Base-by-base conservation (phyloP, 768 basidiomycete species). In the Pisolithus microcarpus region DNA sequence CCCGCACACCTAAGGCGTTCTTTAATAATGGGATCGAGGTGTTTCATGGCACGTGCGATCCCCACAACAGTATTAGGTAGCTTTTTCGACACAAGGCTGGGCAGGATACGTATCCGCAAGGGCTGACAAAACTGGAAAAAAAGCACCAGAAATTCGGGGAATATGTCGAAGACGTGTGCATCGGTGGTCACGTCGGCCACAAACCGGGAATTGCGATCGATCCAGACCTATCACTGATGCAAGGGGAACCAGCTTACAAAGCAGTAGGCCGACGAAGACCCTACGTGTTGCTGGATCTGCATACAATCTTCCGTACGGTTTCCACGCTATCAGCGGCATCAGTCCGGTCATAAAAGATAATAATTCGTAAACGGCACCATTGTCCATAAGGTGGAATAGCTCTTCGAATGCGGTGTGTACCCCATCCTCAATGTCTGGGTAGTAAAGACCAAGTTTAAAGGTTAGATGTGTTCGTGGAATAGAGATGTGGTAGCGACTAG, bases 261-360 rank as follows among this genome's bases (percentile, higher is more conserved):
- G 46, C 1, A 77, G 76, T 26, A 71, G 60, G 0, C 79, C 80
- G 4, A 80, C 72, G 49, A 81, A 75, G 0, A 71, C 44, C 16
- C 79, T 70, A n/a, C n/a, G n/a, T n/a, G 52, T 75, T 77, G 47
- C 63, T 74, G 2, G 67, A 60, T 37, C 75, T 68, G 36, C 69
- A 65, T 7, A 80, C 58, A 15, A 79, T 60, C 30, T 65, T 53
- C 52, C 59, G 65, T 7, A 69, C 55, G 0, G 51, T 56, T 1
- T 59, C 77, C 77, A 79, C 18, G 73, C 75, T 76, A 24, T n/a
- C 4, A 21, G 13, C 6, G 19, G 24, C 16, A 30, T 8, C 4
- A 3, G 15, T 24, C 8, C 21, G 38, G 9, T 19, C 24, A 7
- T 16, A 21, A 10, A 38, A 8, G 16, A 9, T 28, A 15, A 21